Base-by-base conservation (phyloP, 2,329 filamentous ascomycete species). In the Claviceps maximensis region DNA sequence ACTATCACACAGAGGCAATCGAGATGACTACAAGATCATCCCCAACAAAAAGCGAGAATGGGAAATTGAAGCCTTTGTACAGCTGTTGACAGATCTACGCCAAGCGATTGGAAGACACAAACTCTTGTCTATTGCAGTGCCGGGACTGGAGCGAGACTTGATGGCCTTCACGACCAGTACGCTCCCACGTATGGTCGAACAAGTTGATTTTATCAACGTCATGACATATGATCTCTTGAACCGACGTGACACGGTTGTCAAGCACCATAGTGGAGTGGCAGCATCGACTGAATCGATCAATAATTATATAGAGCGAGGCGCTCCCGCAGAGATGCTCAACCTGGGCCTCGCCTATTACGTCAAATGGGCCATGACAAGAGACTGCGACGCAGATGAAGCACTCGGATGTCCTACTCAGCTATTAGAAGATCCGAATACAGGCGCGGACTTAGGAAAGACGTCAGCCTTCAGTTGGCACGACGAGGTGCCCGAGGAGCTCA, bases 181-280 rank as follows among this genome's bases (percentile, higher is more conserved):
- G 17, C 70, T 83, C 0, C 79, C 82, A 0, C 67, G 73, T 53
- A 84, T 88, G 60, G 74, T 72, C 59, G 61, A 70, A 4, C 71
- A 74, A 1, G 74, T 87, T 17, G 82, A 88, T 61, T 83, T 83
- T 58, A 71, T 87, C 63, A 88, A 87, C 59, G 70, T 76, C 60
- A 77, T 87, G 84, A 75, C 78, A 1, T 87, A 87, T 63, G 84
- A 87, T 60, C 67, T 85, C 53, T 80, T 84, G 73, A 85, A 86
- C 69, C 77, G 84, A 36, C 79, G 85, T 36, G 79, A 87, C 67
- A 79, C 67, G 45, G 62, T 71, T 10, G 86, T 84, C 3, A 74
- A 70, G 36, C 84, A 88, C 64, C 83, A 86, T 62, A 82, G 76
- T 45, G 79, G 80, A n/a, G 71, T 87, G 7, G 61, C 69, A 15